These are phyloP conservation scores for Nothophytophthora sp. DNA, from an alignment of 352 stramenopile species.

Conservation along the genomic window DNA sequence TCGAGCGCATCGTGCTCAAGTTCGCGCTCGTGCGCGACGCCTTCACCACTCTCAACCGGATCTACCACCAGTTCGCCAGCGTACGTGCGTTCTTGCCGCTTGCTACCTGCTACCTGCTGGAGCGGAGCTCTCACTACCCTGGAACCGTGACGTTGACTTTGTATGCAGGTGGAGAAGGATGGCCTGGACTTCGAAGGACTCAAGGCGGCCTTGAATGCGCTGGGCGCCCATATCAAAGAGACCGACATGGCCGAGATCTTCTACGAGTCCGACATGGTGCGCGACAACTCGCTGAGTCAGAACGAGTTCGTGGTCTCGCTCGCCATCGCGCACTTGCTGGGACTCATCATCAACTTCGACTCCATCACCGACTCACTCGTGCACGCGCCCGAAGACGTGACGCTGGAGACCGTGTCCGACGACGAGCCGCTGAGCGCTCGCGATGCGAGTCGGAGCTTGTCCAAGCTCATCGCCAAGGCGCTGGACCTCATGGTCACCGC, in stretches of 20 bases:
- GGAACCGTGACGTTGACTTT: neutral
- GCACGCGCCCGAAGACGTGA: slow-evolving; percentile 40
- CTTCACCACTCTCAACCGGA: slow-evolving; percentile 63
- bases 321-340: slow-evolving; percentile 82
- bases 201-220: slow-evolving; percentile 49
- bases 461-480: slow-evolving; percentile 63
- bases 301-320: slow-evolving; percentile 89
- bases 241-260: slow-evolving; percentile 79
- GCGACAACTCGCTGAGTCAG: slow-evolving; percentile 81
- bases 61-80: slow-evolving; percentile 64
- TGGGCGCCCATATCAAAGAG: slow-evolving; percentile 72
- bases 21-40: slow-evolving; percentile 64
- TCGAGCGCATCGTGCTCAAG: slow-evolving; percentile 79
- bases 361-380: slow-evolving; percentile 35
- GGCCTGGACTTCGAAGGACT: slow-evolving; percentile 71
- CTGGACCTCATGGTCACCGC: slow-evolving; percentile 85
- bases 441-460: slow-evolving; percentile 28
- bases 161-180: slow-evolving; percentile 41
- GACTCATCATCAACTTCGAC: slow-evolving; percentile 77
- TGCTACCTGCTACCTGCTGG: neutral
- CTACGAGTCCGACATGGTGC: slow-evolving; percentile 90
- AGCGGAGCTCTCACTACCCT: slow-evolving; percentile 2
- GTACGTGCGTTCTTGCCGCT: slow-evolving; percentile 30
- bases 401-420: slow-evolving; percentile 20
- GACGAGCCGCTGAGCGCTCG: slow-evolving; percentile 12